Conservation (phyloP, 768 basidiomycete genomes). For the Xerocomus potaroensis region DNA sequence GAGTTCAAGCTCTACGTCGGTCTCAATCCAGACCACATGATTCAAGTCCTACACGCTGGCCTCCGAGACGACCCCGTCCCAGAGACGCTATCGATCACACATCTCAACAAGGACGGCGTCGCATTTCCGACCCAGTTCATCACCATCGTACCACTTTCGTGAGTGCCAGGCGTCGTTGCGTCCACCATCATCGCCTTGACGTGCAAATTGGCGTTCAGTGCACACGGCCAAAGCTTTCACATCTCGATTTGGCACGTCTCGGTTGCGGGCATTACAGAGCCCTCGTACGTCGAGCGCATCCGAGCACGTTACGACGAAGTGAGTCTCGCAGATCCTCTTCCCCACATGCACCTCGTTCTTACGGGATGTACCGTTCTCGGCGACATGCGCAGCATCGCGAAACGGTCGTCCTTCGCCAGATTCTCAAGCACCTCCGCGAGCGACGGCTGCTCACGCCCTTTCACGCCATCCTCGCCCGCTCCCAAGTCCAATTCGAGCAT, state of each 20-base stretch:
- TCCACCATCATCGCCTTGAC: not conserved
- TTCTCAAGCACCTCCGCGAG: slow-evolving; percentile 58
- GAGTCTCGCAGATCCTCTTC: slow-evolving; percentile 14
- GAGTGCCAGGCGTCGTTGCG: slow-evolving; percentile 26
- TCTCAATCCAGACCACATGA: slow-evolving; percentile 59
- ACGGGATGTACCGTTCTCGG: not conserved
- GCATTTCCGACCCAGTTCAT: slow-evolving; percentile 63
- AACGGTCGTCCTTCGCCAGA: slow-evolving; percentile 55
- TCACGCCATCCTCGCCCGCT: slow-evolving; percentile 19
- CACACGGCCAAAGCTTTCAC: slow-evolving; percentile 70
- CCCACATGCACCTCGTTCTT: not conserved
- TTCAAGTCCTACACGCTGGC: slow-evolving; percentile 56
- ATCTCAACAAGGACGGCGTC: slow-evolving; percentile 53
- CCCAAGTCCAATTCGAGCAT: slow-evolving; percentile 46
- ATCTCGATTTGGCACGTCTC: slow-evolving; percentile 76
- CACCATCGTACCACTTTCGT: slow-evolving; percentile 76
- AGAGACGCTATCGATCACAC: slow-evolving; percentile 60
- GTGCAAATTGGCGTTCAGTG: slow-evolving; percentile 35
- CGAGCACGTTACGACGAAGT: slow-evolving; percentile 60
- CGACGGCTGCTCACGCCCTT: slow-evolving; percentile 67
- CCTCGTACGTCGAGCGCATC: slow-evolving; percentile 52
- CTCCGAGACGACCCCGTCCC: slow-evolving; percentile 62
- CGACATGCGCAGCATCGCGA: slow-evolving; percentile 53
- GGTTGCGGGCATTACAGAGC: slow-evolving; percentile 55
- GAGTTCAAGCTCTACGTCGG: slow-evolving; percentile 75